Percentiles rank a stretch among this genome's conserved stretches.
Evolutionary conservation across 78 protist genomes (phyloP).

Genomic region (Tieghemostelium lacteum): DNA sequence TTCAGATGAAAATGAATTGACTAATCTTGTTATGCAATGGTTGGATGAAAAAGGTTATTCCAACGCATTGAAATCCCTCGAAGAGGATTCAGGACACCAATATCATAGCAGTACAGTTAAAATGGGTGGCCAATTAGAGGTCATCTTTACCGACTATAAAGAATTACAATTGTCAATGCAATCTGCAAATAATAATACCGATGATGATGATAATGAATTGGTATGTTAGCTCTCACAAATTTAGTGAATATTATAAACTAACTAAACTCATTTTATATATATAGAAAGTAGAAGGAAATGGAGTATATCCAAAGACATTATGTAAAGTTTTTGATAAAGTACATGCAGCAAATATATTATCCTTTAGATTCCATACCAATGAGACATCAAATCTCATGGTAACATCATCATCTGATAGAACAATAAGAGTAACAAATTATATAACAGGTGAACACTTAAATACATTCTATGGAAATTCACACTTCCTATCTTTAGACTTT

Average conservation of each 20-base stretch:
- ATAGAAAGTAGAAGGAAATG: slow-evolving; percentile 32
- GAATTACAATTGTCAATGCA: slow-evolving; percentile 43
- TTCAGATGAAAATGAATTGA: slow-evolving; percentile 27
- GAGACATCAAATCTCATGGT: slow-evolving; percentile 15
- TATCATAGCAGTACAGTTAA: slow-evolving; percentile 12
- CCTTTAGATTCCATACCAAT: slow-evolving; percentile 21
- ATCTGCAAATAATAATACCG: not conserved
- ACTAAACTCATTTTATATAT: not conserved
- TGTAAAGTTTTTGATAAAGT: slow-evolving; percentile 1
- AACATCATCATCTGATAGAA: slow-evolving; percentile 75
- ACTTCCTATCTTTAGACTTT: slow-evolving; percentile 68
- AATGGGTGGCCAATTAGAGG: slow-evolving; percentile 58
- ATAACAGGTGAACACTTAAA: slow-evolving; percentile 26
- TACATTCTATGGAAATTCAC: slow-evolving; percentile 21
- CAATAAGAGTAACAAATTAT: slow-evolving; percentile 62
- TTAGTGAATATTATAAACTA: not conserved
- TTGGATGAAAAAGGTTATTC: slow-evolving; percentile 42
- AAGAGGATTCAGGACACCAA: not conserved
- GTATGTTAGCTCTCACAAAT: not conserved
- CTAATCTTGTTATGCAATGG: slow-evolving; percentile 55
- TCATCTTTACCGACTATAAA: slow-evolving; percentile 31
- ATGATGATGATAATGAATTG: slow-evolving; percentile 29
- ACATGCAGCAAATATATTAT: slow-evolving; percentile 50
- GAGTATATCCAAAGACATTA: not conserved
- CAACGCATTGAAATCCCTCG: slow-evolving; percentile 14